Evolutionary conservation across 805 yeast genomes (phyloP), one percentile per base, ranked within the genome.

Genomic region (Debaryomyces hansenii): DNA sequence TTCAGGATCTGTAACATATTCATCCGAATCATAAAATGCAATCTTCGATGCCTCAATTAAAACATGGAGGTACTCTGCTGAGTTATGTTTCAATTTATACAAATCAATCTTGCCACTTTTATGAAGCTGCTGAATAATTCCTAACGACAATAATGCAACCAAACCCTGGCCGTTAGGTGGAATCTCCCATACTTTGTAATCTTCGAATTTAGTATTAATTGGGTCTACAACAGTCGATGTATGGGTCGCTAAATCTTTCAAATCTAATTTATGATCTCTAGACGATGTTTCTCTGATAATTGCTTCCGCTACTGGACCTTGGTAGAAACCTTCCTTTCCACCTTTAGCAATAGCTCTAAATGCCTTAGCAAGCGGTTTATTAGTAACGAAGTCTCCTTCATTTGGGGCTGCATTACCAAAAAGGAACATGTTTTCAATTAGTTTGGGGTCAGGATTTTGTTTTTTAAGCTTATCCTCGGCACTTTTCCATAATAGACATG

Each of bases 121-220:
- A 28, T 79, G 80, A 48, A 87, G 69, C 32, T 79, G 78, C 53
- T 74, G 75, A 51, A 87, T 75, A 37, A 84, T 70, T 0, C 92
- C 94, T 41, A 86, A 63, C 0, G 92, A 83, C 14, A 85, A 66
- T 41, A 87, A 67, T 0, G 91, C 94, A 38, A 87, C 87, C 11
- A 87, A 64, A 7, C 95, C 95, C 44, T 87, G 89, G 4, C 92
- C 89, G 62, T 83, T 87, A 11, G 96, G 96, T 9, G 96, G 94
- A 51, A 87, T 82, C 61, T 87, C 94, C 88, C 91, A 84, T 20
- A 87, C 69, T 24, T 72, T 75, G 40, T 64, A 57, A 9, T 79
- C 86, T 40, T 77, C 67, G 45, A 82, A 73, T 29, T 77, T 74
- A 44, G 78, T 62, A 14, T 67, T 65, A 15, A 87, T 79, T 2